These are phyloP conservation scores for Colletotrichum spaethianum DNA, from an alignment of 2,329 filamentous ascomycete species.

Conservation along the genomic window DNA sequence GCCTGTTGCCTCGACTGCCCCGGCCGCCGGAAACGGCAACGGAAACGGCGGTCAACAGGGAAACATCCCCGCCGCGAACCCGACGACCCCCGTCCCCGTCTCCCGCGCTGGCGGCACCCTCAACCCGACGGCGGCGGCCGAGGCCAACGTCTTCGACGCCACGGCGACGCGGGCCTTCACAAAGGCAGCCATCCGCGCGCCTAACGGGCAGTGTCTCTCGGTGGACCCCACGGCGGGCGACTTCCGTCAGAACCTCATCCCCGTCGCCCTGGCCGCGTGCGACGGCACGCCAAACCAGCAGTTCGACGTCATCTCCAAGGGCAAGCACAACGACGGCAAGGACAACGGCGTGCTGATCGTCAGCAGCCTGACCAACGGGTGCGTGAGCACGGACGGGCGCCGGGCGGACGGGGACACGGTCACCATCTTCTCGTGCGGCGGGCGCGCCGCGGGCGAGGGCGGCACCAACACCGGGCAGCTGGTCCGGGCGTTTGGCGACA, in stretches of 20 bases:
- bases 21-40: conserved; percentile 15
- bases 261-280: conserved; percentile 61
- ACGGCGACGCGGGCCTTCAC: conserved; percentile 63
- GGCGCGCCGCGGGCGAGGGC: conserved; percentile 64
- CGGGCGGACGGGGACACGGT: conserved; percentile 61
- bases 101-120: conserved; percentile 65
- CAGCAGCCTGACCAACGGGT: conserved; percentile 66
- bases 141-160: conserved; percentile 62
- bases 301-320: conserved; percentile 66
- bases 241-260: conserved; percentile 68
- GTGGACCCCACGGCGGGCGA: conserved; percentile 67
- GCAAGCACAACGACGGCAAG: conserved; percentile 62
- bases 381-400: conserved; percentile 64
- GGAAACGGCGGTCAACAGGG: conserved; percentile 23
- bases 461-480: conserved; percentile 64
- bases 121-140: conserved; percentile 63
- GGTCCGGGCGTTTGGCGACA: conserved; percentile 59
- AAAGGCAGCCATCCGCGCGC: conserved; percentile 60
- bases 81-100: conserved; percentile 61
- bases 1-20: conserved; percentile 6
- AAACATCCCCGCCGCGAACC: conserved; percentile 51
- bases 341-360: conserved; percentile 60
- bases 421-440: conserved; percentile 66
- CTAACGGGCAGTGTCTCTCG: conserved; percentile 66
- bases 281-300: conserved; percentile 61